Conservation (phyloP, 192 early-diverging fungal species). For the Coemansia sp. region DNA sequence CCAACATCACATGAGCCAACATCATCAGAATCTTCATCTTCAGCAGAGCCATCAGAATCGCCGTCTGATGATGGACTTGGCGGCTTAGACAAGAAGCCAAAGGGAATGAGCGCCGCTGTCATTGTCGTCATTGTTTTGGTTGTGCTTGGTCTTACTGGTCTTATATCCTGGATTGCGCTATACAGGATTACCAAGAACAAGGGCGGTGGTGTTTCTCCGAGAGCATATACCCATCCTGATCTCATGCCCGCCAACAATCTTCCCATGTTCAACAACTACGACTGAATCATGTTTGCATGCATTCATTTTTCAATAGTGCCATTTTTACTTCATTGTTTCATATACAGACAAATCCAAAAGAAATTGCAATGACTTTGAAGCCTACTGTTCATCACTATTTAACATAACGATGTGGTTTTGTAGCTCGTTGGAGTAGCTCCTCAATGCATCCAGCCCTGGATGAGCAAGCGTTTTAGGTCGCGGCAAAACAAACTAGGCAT, state of each 20-base stretch:
- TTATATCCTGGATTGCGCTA: slow-evolving; percentile 30
- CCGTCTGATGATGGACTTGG: neutral
- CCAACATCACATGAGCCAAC: neutral
- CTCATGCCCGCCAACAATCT: neutral
- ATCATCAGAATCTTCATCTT: neutral
- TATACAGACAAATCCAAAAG: too few species aligned
- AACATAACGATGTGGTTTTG: too few species aligned
- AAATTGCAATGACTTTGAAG: too few species aligned
- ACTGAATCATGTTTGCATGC: neutral
- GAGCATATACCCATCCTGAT: neutral
- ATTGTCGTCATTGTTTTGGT: slow-evolving; percentile 15
- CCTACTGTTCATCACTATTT: too few species aligned
- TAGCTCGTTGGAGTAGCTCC: too few species aligned
- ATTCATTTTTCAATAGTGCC: neutral
- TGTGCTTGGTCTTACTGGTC: slow-evolving; percentile 16
- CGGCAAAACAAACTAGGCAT: too few species aligned
- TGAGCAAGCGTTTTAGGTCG: too few species aligned
- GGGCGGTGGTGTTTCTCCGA: neutral
- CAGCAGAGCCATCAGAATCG: neutral
- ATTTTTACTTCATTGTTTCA: too few species aligned
- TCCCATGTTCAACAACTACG: slow-evolving; percentile 1
- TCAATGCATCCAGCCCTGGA: too few species aligned
- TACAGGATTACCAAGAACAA: slow-evolving; percentile 28
- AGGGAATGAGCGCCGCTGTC: neutral
- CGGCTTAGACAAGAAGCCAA: neutral